These are phyloP conservation scores for Calonectria fujianensis DNA, from an alignment of 2,329 filamentous ascomycete genomes.

Conservation along the genomic window DNA sequence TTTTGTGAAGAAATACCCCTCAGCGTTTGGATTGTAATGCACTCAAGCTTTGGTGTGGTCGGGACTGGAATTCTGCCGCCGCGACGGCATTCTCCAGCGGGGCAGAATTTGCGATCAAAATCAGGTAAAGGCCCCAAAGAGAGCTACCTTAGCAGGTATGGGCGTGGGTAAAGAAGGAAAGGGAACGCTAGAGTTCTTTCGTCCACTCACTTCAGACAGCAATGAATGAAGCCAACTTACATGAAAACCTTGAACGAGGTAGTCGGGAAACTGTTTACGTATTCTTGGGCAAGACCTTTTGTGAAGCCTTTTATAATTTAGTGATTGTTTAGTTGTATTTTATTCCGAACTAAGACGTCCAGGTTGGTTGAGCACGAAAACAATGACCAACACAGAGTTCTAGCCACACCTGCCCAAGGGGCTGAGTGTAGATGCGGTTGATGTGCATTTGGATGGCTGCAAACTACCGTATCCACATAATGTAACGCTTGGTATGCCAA, in stretches of 20 bases:
- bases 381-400: no score
- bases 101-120: not conserved
- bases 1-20: not conserved
- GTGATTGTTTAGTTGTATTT: not conserved
- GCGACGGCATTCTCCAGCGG: not conserved
- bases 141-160: not conserved
- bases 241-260: no score
- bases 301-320: not conserved
- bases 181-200: not conserved
- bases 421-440: no score
- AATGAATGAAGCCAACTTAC: not conserved
- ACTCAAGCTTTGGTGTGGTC: not conserved
- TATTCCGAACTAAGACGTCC: not conserved
- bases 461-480: no score
- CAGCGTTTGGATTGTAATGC: not conserved
- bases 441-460: no score
- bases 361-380: no score
- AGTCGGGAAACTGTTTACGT: not conserved
- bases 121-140: not conserved
- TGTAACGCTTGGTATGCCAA: no score
- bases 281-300: not conserved
- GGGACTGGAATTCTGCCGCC: conserved; percentile 2
- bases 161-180: not conserved
- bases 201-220: not conserved
- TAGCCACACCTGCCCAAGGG: no score